Evolutionary conservation across 495 filamentous ascomycete species (phyloP).

Genomic region (Ascodesmis nigricans): DNA sequence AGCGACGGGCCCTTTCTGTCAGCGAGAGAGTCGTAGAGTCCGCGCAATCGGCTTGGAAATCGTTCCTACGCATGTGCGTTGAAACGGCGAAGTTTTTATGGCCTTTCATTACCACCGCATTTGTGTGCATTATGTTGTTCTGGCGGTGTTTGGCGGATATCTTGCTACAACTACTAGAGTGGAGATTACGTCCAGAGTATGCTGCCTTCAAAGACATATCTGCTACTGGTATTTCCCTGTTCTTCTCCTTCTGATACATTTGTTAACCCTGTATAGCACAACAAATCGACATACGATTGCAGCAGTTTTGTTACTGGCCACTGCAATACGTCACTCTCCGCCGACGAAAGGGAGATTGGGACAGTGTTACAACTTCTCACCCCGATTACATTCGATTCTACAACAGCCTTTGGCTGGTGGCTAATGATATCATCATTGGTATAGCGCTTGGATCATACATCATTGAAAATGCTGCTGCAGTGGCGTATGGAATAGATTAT

Average conservation of each 20-base stretch:
- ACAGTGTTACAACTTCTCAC: slow-evolving; percentile 83
- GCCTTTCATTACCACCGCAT: slow-evolving; percentile 49
- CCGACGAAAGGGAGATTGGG: slow-evolving; percentile 76
- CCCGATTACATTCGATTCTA: slow-evolving; percentile 99
- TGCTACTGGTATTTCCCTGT: slow-evolving; percentile 47
- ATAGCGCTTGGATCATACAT: slow-evolving; percentile 93
- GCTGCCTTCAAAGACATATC: slow-evolving; percentile 87
- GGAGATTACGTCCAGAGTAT: slow-evolving; percentile 56
- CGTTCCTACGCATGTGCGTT: slow-evolving; percentile 40
- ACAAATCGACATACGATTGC: slow-evolving; percentile 89
- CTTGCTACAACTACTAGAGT: slow-evolving; percentile 62
- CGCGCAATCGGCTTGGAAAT: slow-evolving; percentile 61
- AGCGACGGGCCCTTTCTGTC: slow-evolving; percentile 70
- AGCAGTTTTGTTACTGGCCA: slow-evolving; percentile 98
- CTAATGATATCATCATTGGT: slow-evolving; percentile 96
- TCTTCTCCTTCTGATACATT: background rate
- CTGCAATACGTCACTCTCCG: slow-evolving; percentile 85
- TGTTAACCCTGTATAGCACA: slow-evolving; percentile 34
- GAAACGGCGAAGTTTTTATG: slow-evolving; percentile 53
- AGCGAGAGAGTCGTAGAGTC: slow-evolving; percentile 89
- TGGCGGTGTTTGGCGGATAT: slow-evolving; percentile 65
- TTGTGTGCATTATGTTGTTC: slow-evolving; percentile 55
- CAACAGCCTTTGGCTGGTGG: slow-evolving; percentile 95
- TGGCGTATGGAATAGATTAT: slow-evolving; percentile 58
- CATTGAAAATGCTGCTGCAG: slow-evolving; percentile 76